phyloP scores from a whole-genome alignment of 2,329 filamentous ascomycete genomes.

The Paecilomyces dactylethromorphus region DNA sequence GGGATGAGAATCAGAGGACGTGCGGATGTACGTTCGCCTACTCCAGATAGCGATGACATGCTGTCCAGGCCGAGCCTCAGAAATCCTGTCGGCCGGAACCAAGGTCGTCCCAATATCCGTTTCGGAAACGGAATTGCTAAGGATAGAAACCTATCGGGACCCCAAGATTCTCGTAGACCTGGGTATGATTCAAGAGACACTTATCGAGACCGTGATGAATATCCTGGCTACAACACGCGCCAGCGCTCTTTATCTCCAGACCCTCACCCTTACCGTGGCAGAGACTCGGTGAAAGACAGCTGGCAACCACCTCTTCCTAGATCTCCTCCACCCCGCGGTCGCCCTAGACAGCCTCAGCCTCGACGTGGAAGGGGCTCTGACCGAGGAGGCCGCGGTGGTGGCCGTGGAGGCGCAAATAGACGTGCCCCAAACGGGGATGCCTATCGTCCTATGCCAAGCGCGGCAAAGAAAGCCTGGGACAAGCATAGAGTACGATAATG shows the following conservation, averaged over 20 bases:
- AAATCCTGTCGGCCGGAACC: slow-evolving; percentile 17
- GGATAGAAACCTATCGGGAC: slow-evolving; percentile 16
- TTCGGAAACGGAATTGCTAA: slow-evolving; percentile 25
- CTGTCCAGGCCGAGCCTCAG: slow-evolving; percentile 20
- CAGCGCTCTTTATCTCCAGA: slow-evolving; percentile 28
- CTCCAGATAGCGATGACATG: slow-evolving; percentile 30
- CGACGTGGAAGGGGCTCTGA: slow-evolving; percentile 7
- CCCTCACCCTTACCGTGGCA: slow-evolving; percentile 9
- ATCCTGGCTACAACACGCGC: slow-evolving; percentile 13
- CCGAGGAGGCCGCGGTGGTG: slow-evolving; percentile 11
- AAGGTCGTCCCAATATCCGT: slow-evolving; percentile 27
- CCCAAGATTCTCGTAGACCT: slow-evolving; percentile 8
- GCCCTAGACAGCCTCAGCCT: slow-evolving; percentile 7
- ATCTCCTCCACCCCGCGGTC: slow-evolving; percentile 14
- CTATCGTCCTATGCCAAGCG: slow-evolving; percentile 28
- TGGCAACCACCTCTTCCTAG: slow-evolving; percentile 12
- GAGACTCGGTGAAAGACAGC: slow-evolving; percentile 13
- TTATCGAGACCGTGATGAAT: slow-evolving; percentile 24
- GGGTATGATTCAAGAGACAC: slow-evolving; percentile 1
- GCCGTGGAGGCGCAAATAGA: slow-evolving; percentile 7
- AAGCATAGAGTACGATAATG: slow-evolving; percentile 18
- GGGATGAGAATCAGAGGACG: slow-evolving; percentile 32
- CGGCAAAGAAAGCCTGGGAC: slow-evolving; percentile 26
- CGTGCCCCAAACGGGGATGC: slow-evolving; percentile 6
- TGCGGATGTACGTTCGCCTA: slow-evolving; percentile 20